Evolutionary conservation across 2,329 filamentous ascomycete species (phyloP).

Genomic region (Apiospora phragmitis): DNA sequence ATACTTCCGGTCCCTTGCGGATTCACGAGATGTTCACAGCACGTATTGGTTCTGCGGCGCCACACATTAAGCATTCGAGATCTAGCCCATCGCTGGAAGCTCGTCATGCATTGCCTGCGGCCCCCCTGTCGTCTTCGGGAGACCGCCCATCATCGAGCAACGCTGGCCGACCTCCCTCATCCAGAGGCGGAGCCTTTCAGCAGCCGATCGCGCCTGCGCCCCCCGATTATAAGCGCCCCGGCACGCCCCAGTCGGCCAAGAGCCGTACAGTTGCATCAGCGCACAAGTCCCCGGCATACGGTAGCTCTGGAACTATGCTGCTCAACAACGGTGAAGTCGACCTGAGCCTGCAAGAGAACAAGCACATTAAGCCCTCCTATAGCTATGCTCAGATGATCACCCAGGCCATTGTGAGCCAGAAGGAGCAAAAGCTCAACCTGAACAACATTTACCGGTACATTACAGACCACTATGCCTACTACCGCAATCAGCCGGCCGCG

Average conservation of each 20-base stretch:
- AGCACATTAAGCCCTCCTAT: constrained; percentile 91
- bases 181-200: constrained; percentile 31
- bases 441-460: constrained; percentile 95
- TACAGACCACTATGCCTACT: constrained; percentile 88
- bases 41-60: constrained; percentile 56
- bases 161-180: constrained; percentile 22
- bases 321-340: constrained; percentile 63
- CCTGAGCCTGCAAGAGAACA: constrained; percentile 78
- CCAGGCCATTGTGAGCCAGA: constrained; percentile 86
- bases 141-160: constrained; percentile 16
- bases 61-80: constrained; percentile 18
- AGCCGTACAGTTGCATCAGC: constrained; percentile 31
- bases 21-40: constrained; percentile 71
- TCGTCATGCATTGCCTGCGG: constrained; percentile 29
- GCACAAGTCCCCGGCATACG: constrained; percentile 40
- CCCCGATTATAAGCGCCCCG: constrained; percentile 60
- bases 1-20: constrained; percentile 63
- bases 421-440: constrained; percentile 85
- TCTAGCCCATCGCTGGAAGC: constrained; percentile 26
- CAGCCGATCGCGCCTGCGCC: constrained; percentile 60
- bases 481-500: constrained; percentile 71
- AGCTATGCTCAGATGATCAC: constrained; percentile 98
- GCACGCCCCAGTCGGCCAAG: constrained; percentile 56
- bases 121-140: constrained; percentile 27
- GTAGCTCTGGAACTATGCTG: constrained; percentile 41